phyloP scores from a whole-genome alignment of 495 filamentous ascomycete genomes.

The Letharia lupina region DNA sequence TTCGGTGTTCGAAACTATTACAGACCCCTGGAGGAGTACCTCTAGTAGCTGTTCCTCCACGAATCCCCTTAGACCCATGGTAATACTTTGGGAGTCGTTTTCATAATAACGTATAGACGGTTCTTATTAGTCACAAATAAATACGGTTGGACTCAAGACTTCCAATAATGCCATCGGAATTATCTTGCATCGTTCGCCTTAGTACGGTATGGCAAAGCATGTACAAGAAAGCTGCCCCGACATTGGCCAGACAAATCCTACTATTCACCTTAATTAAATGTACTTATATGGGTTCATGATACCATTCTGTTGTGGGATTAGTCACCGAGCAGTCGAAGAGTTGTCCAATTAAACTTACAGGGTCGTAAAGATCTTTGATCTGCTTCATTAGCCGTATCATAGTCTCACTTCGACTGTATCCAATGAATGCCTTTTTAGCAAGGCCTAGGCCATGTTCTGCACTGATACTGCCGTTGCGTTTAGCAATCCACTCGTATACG shows the following conservation, averaged over 20 bases:
- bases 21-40: too few species aligned
- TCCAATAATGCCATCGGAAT: too few species aligned
- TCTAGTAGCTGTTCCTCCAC: too few species aligned
- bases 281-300: constrained; percentile 97
- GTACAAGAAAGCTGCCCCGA: not conserved
- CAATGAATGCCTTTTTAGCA: constrained; percentile 89
- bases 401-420: constrained; percentile 79
- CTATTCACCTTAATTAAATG: constrained; percentile 31
- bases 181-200: too few species aligned
- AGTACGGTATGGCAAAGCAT: not conserved
- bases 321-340: constrained; percentile 16
- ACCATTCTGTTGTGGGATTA: constrained; percentile 53
- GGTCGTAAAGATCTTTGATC: constrained; percentile 85
- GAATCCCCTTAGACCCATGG: too few species aligned
- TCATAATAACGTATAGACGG: not conserved
- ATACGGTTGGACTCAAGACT: not conserved
- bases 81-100: too few species aligned
- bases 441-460: constrained; percentile 92
- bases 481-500: constrained; percentile 92
- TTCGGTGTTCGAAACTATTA: too few species aligned
- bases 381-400: constrained; percentile 89
- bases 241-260: not conserved
- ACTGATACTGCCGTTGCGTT: constrained; percentile 82
- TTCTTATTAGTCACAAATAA: not conserved
- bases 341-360: constrained; percentile 49